Conservation (phyloP, 768 basidiomycete species). For the Harrya chromipes region DNA sequence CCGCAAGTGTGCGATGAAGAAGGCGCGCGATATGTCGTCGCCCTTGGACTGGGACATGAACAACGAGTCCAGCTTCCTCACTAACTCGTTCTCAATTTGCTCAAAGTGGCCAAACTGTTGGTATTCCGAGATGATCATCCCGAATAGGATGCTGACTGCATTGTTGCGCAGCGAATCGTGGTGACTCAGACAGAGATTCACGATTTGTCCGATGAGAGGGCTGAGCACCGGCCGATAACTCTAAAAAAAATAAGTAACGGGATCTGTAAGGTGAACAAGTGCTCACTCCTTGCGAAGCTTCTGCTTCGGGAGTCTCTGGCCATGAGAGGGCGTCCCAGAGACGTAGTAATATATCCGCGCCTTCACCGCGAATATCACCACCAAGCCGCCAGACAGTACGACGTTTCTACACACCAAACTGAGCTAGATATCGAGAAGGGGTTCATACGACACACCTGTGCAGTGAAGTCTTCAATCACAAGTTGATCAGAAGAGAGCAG, state of each 20-base stretch:
- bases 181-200: constrained; percentile 90
- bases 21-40: constrained; percentile 86
- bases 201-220: constrained; percentile 82
- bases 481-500: constrained; percentile 88
- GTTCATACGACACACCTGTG: constrained; percentile 56
- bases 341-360: constrained; percentile 70
- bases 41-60: constrained; percentile 94
- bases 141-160: constrained; percentile 89
- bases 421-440: constrained; percentile 2
- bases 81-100: constrained; percentile 87
- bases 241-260: constrained; percentile 33
- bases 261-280: not conserved
- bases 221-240: constrained; percentile 84
- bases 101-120: constrained; percentile 82
- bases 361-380: constrained; percentile 92
- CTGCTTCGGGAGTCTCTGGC: constrained; percentile 53
- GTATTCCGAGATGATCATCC: constrained; percentile 94
- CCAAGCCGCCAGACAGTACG: constrained; percentile 95
- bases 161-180: constrained; percentile 89
- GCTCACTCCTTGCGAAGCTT: constrained; percentile 65
- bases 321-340: constrained; percentile 87
- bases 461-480: constrained; percentile 91
- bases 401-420: constrained; percentile 60
- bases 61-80: constrained; percentile 84
- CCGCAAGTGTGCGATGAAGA: constrained; percentile 89